Percentiles rank a stretch among this genome's conserved stretches.
These are phyloP conservation scores for Cutaneotrichosporon spelunceum DNA, from an alignment of 1,284 basidiomycete species.

Conservation along the genomic window DNA sequence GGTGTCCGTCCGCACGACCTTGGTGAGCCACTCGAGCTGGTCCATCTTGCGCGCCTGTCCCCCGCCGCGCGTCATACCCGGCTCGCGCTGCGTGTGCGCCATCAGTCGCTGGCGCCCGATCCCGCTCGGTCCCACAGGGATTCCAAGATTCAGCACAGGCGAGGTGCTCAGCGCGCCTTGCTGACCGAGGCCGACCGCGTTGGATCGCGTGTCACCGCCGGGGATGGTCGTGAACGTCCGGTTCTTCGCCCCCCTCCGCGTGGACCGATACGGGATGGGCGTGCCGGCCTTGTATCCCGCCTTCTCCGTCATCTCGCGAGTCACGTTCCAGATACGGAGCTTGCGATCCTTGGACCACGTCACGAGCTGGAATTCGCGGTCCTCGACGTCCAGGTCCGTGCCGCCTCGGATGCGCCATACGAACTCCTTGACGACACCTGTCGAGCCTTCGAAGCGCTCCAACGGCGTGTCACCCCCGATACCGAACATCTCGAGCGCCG, in stretches of 20 bases:
- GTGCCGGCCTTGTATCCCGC: constrained; percentile 55
- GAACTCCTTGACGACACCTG: constrained; percentile 95
- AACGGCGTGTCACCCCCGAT: constrained; percentile 50
- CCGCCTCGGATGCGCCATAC: constrained; percentile 77
- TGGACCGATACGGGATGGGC: constrained; percentile 56
- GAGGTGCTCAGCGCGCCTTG: background rate
- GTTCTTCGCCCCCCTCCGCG: constrained; percentile 51
- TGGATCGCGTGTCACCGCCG: background rate
- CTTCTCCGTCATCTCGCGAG: constrained; percentile 56
- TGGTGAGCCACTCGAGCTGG: constrained; percentile 51
- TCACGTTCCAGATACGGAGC: constrained; percentile 85
- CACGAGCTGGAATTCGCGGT: constrained; percentile 82
- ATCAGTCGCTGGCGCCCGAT: constrained; percentile 37
- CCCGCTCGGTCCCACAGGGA: constrained; percentile 28
- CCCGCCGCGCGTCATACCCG: constrained; percentile 51
- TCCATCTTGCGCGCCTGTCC: constrained; percentile 39
- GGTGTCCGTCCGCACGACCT: constrained; percentile 39
- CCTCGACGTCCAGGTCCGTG: constrained; percentile 55
- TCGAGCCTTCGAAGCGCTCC: constrained; percentile 79
- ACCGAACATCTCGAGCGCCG: constrained; percentile 78
- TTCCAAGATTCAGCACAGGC: constrained; percentile 3
- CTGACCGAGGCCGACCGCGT: background rate
- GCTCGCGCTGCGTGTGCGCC: constrained; percentile 28
- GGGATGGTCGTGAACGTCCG: constrained; percentile 43
- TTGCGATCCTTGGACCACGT: constrained; percentile 97